phyloP scores from a whole-genome alignment of 129 eudicot species.

The Mikania micrantha region DNA sequence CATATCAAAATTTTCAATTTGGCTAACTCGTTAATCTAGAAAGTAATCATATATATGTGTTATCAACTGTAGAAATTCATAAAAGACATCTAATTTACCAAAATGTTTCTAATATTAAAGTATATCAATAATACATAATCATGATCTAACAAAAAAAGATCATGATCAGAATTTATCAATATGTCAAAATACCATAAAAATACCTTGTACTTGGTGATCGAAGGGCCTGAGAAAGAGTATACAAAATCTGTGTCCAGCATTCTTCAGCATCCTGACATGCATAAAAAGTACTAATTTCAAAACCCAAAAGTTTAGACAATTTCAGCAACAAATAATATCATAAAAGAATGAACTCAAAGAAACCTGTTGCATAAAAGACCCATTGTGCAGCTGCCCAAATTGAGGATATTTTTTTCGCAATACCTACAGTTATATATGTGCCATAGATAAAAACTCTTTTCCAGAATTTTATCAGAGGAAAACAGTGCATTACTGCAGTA shows the following conservation, averaged over 20 bases:
- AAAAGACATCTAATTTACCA: too few relatives aligned
- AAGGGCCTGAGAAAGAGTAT: slow-evolving; percentile 80
- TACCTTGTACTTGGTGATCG: slow-evolving; percentile 61
- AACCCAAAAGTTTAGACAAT: background rate
- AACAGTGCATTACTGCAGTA: background rate
- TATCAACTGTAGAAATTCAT: too few relatives aligned
- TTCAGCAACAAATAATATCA: background rate
- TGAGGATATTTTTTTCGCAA: slow-evolving; percentile 91
- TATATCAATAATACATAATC: background rate
- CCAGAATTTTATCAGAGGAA: background rate
- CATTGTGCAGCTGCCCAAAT: slow-evolving; percentile 92
- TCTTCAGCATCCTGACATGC: slow-evolving; percentile 89
- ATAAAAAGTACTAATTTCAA: slow-evolving; percentile 5
- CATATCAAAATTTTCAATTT: background rate
- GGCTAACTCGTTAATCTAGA: background rate
- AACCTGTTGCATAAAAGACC: slow-evolving; percentile 96
- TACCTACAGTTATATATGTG: slow-evolving; percentile 35
- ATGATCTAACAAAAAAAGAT: background rate
- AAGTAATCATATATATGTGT: too few relatives aligned
- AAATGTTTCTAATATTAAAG: background rate
- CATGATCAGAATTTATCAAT: background rate
- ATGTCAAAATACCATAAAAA: slow-evolving; percentile 2
- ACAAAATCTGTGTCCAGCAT: slow-evolving; percentile 90
- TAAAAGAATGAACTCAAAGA: background rate
- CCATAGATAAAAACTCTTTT: slow-evolving; percentile 3